Conservation (phyloP, 2,329 filamentous ascomycete genomes). For the Cladosporium sp. region DNA sequence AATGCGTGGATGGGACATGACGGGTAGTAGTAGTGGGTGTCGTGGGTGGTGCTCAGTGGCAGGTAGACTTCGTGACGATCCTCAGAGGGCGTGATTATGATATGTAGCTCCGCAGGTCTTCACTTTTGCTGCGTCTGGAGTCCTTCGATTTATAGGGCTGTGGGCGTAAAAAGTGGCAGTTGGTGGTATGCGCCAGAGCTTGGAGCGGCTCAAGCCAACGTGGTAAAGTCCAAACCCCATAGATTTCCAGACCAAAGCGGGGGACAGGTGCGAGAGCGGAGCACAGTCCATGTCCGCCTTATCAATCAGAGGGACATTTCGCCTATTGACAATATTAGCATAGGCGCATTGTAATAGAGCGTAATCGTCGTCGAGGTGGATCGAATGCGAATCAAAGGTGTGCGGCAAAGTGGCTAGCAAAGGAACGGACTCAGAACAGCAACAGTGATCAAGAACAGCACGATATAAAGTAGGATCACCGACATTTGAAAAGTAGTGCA, state of each 20-base stretch:
- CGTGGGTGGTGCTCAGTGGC: neutral
- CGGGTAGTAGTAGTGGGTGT: neutral
- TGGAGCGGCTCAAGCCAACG: neutral
- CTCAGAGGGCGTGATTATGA: neutral
- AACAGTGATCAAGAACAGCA: no score
- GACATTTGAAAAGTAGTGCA: no score
- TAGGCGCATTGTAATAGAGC: no score
- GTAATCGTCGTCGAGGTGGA: no score
- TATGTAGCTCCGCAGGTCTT: neutral
- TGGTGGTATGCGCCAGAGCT: neutral
- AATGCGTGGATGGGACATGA: conserved; percentile 80
- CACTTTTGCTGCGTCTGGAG: neutral
- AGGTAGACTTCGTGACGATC: neutral
- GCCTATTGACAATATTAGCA: no score
- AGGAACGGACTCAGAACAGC: no score
- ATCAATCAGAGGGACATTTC: neutral
- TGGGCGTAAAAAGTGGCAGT: neutral
- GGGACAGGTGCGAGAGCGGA: neutral
- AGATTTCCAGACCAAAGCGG: neutral
- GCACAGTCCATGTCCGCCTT: neutral
- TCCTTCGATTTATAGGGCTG: neutral
- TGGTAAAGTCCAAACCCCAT: neutral
- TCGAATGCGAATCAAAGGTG: no score
- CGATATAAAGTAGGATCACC: no score
- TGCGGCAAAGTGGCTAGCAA: no score